Evolutionary conservation across 352 stramenopile species (phyloP), one percentile per base, ranked within the genome.

Genomic region (Phytophthora multivora): DNA sequence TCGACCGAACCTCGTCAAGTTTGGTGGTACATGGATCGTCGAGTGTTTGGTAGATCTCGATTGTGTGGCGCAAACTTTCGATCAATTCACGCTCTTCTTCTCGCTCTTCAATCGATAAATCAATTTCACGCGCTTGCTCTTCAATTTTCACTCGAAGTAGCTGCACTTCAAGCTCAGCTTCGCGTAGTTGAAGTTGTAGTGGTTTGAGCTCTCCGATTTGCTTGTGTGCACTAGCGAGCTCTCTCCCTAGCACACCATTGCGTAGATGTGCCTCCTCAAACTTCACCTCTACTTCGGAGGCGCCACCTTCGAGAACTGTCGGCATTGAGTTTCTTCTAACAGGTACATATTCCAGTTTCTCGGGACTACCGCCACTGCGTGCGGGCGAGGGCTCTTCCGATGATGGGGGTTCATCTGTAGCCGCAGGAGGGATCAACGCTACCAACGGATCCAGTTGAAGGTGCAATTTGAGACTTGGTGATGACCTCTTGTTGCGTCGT

Each of bases 11-110:
- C 30, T 68, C 53, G 39, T 67, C 52, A 26, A 60, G 31, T 35
- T 75, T 73, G 2, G 25, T 36, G 12, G 60, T n/a, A 18, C 23
- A 75, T 11, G 79, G 79, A 25, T 89, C 75, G 16, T 85, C 76
- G 2, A 88, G 59, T 11, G 63, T 76, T 67, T 91, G 79, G 38
- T 91, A 91, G 11, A 80, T 72, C 38, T 80, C 67, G 19, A 91
- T 66, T 3, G 77, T 89, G 21, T 79, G 66, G 16, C 74, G 77
- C 8, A 91, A 62, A 35, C 81, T 91, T 53, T 88, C 54, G 52
- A 89, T 86, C 30, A 91, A 46, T 15, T 79, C 67, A 10, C 66
- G 66, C 30, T 88, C 79, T 46, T 91, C 81, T 11, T 45, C 46
- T 9, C 74, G 55, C 35, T 91, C 81, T 36, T 76, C 63, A 1